phyloP scores from a whole-genome alignment of 2,329 filamentous ascomycete species.

The Trematosphaeria pertusa region DNA sequence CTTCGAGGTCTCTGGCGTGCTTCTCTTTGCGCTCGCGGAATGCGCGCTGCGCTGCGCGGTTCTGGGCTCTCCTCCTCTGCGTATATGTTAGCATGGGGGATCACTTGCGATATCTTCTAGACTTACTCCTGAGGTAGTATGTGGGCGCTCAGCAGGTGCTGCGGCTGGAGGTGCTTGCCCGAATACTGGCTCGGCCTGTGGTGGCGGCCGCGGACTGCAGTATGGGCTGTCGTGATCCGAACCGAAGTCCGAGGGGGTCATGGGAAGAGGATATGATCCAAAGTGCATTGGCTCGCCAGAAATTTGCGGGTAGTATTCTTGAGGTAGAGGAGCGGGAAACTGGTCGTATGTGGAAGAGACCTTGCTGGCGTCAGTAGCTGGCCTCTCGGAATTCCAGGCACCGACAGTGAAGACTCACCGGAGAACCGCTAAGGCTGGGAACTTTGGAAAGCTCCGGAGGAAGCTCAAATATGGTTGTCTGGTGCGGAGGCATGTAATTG shows the following conservation, averaged over 20 bases:
- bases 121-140: slow-evolving; percentile 49
- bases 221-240: slow-evolving; percentile 49
- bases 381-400: neutral
- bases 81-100: slow-evolving; percentile 14
- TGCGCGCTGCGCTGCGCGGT: slow-evolving; percentile 66
- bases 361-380: slow-evolving; percentile 22
- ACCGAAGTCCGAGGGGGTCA: slow-evolving; percentile 49
- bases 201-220: slow-evolving; percentile 43
- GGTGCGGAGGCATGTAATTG: slow-evolving; percentile 41
- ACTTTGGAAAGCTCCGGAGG: slow-evolving; percentile 45
- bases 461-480: slow-evolving; percentile 41
- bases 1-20: slow-evolving; percentile 68
- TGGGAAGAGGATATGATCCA: slow-evolving; percentile 43
- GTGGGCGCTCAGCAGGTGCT: slow-evolving; percentile 37
- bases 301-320: slow-evolving; percentile 43
- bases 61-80: slow-evolving; percentile 66
- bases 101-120: neutral
- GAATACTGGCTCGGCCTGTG: slow-evolving; percentile 34
- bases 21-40: slow-evolving; percentile 70
- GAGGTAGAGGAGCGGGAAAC: slow-evolving; percentile 39
- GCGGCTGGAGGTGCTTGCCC: slow-evolving; percentile 21
- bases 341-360: slow-evolving; percentile 47
- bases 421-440: slow-evolving; percentile 48
- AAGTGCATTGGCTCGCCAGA: slow-evolving; percentile 42
- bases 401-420: slow-evolving; percentile 33